phyloP scores from a whole-genome alignment of 495 filamentous ascomycete genomes.

The Daldinia caldariorum region DNA sequence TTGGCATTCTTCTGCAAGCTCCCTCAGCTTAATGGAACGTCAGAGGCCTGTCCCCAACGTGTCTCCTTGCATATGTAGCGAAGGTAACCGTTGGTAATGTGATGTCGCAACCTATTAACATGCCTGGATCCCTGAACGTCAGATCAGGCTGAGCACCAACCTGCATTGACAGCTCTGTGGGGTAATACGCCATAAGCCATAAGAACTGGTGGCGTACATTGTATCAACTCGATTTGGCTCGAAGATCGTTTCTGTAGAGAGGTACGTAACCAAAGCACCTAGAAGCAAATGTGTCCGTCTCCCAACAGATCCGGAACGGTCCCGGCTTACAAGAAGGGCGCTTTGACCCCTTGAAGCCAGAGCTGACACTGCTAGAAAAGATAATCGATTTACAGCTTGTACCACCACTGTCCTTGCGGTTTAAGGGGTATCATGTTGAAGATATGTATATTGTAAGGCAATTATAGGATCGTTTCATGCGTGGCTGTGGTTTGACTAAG shows the following conservation, averaged over 20 bases:
- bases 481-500: conserved; percentile 7
- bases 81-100: conserved; percentile 38
- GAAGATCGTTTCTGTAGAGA: conserved; percentile 9
- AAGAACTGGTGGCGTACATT: conserved; percentile 30
- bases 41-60: conserved; percentile 26
- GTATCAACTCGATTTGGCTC: conserved; percentile 19
- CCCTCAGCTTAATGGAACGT: conserved; percentile 37
- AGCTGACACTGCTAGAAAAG: conserved; percentile 8
- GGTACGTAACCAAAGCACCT: conserved; percentile 6
- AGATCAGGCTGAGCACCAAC: conserved; percentile 39
- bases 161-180: conserved; percentile 45
- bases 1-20: conserved; percentile 28
- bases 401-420: not conserved
- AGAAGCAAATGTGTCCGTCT: conserved; percentile 1
- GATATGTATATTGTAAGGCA: conserved; percentile 9
- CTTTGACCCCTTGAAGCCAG: conserved; percentile 3
- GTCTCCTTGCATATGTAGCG: conserved; percentile 39
- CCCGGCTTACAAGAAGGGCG: conserved; percentile 8
- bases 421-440: conserved; percentile 7
- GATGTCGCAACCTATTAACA: conserved; percentile 34
- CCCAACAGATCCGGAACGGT: conserved; percentile 14
- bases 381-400: conserved; percentile 4
- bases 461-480: conserved; percentile 7
- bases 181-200: conserved; percentile 43
- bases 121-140: conserved; percentile 23